Evolutionary conservation across 179 eudicot species (phyloP).

Genomic region (Sideroxylon spinosum): DNA sequence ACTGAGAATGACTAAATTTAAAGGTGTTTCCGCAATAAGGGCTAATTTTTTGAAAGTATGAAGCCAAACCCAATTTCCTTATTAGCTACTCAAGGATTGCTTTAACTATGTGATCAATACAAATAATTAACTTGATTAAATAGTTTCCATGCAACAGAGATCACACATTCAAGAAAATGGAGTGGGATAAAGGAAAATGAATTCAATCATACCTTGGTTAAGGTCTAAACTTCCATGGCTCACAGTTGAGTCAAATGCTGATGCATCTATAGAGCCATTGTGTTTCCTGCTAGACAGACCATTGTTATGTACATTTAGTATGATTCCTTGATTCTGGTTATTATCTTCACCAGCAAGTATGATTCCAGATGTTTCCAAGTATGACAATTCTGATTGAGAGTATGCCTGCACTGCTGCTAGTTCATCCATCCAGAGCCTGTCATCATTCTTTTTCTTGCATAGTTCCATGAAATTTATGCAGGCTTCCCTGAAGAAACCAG

Average conservation of each 20-base stretch:
- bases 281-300: constrained; percentile 28
- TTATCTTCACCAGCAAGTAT: constrained; percentile 54
- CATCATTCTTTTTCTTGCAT: constrained; percentile 69
- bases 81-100: neutral
- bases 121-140: neutral
- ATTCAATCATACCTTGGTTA: constrained; percentile 36
- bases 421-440: constrained; percentile 77
- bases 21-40: neutral
- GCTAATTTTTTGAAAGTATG: neutral
- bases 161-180: neutral
- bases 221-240: constrained; percentile 50
- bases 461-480: constrained; percentile 66
- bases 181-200: neutral
- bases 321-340: constrained; percentile 32
- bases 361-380: constrained; percentile 55
- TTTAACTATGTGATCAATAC: neutral
- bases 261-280: constrained; percentile 37
- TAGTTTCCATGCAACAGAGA: neutral
- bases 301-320: constrained; percentile 13
- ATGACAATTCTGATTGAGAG: constrained; percentile 51
- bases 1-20: neutral
- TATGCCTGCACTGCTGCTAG: constrained; percentile 81
- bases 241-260: constrained; percentile 46
- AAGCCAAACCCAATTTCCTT: neutral
- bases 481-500: constrained; percentile 55